phyloP scores from a whole-genome alignment of 1,139 yeast species.

The Geotrichum fermentans region DNA sequence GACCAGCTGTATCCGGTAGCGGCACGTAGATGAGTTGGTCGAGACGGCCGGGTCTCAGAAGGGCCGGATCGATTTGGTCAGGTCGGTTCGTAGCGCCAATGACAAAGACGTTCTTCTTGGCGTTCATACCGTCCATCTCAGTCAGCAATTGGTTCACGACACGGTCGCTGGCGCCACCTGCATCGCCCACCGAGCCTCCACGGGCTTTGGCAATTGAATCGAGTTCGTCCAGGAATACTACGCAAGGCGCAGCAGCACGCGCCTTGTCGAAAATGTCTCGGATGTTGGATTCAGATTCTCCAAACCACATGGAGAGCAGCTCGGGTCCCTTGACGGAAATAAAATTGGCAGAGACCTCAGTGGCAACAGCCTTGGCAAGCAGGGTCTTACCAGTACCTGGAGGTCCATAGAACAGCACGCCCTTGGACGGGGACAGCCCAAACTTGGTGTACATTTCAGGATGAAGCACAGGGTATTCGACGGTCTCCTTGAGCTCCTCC shows the following conservation, averaged over 20 bases:
- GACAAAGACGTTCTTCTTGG: constrained; percentile 95
- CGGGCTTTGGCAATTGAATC: constrained; percentile 96
- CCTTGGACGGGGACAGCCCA: constrained; percentile 95
- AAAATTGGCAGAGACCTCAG: constrained; percentile 94
- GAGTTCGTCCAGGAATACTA: constrained; percentile 91
- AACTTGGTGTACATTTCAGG: constrained; percentile 98
- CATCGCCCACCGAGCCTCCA: constrained; percentile 89
- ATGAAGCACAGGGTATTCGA: constrained; percentile 94
- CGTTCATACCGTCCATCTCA: constrained; percentile 99
- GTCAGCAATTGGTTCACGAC: constrained; percentile 96
- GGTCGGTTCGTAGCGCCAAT: constrained; percentile 99
- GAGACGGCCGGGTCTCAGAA: constrained; percentile 96
- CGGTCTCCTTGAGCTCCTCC: constrained; percentile 93
- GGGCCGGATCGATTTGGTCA: constrained; percentile 96
- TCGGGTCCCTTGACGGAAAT: constrained; percentile 97
- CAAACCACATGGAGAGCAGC: constrained; percentile 95
- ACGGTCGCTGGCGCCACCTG: constrained; percentile 97
- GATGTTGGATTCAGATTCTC: constrained; percentile 94
- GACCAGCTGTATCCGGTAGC: constrained; percentile 89
- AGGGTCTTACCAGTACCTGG: constrained; percentile 99
- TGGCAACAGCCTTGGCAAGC: constrained; percentile 95
- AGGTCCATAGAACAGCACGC: constrained; percentile 96
- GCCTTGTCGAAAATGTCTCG: constrained; percentile 97
- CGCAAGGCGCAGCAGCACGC: constrained; percentile 98
- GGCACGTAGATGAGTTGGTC: constrained; percentile 98